Base-by-base conservation (phyloP, 768 basidiomycete genomes). In the Russula virescens region DNA sequence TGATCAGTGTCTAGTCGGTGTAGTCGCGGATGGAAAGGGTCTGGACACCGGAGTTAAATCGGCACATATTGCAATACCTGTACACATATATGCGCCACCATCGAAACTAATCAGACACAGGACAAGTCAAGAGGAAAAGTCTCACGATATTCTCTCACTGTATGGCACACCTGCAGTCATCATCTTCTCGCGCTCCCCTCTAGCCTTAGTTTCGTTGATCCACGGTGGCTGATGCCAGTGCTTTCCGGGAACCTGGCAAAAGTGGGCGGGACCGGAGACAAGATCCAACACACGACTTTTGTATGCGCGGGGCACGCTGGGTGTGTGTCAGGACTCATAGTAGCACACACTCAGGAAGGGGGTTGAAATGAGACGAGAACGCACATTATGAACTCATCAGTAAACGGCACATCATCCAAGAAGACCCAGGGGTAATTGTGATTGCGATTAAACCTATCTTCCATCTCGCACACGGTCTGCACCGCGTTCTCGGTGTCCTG, bases 341-440 rank as follows among this genome's bases (percentile, higher is more conserved):
- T n/a, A n/a, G n/a, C n/a, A n/a, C n/a, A n/a, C n/a, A n/a, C n/a
- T n/a, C n/a, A 7, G 35, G 28, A n/a, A 14, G 13, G 13, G 19
- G n/a, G 18, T n/a, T n/a, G n/a, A n/a, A n/a, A n/a, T n/a, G n/a
- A n/a, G n/a, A n/a, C n/a, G n/a, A n/a, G n/a, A n/a, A 63, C 80
- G 66, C 70, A 84, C 83, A 75, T 75, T 70, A 86, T 90, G 75
- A 95, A 94, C 19, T 83, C 81, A 1, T 87, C 84, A 13, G 80
- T 77, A 73, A 96, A 95, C 0, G 83, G 82, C 65, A 83, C 82
- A 53, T 97, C 94, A 71, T 96, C 96, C 62, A 98, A 77, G 74
- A 97, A 89, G 28, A 93, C 86, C 73, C 90, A 97, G 4, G 92
- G 91, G 70, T 97, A 96, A 21, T 81, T 79, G 68, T 83, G 89